Conservation (phyloP, 768 basidiomycete genomes). For the Lentinula edodes region DNA sequence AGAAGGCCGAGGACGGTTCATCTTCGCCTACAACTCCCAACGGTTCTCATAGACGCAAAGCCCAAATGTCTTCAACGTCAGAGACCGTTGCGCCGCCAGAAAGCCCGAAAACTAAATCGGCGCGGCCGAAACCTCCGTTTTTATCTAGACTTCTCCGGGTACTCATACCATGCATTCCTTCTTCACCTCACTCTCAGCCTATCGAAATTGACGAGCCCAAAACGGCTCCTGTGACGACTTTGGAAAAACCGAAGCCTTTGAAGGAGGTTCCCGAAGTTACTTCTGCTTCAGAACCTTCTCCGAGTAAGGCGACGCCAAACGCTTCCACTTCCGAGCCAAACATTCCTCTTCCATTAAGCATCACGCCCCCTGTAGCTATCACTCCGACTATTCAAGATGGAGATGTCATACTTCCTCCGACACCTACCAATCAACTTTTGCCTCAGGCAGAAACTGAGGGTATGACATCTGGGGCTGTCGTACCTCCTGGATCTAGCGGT, state of each 20-base stretch:
- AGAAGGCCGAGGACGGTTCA: conserved; percentile 2
- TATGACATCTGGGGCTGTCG: conserved; percentile 87
- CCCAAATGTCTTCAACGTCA: conserved; percentile 7
- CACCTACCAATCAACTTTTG: conserved; percentile 41
- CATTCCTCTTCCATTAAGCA: conserved; percentile 27
- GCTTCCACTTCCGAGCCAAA: conserved; percentile 31
- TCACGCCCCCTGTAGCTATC: conserved; percentile 15
- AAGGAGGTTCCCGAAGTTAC: conserved; percentile 1
- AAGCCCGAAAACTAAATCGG: conserved; percentile 6
- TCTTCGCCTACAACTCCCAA: conserved; percentile 10
- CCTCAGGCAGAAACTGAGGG: conserved; percentile 79
- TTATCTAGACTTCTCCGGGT: conserved; percentile 54
- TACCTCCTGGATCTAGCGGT: conserved; percentile 81
- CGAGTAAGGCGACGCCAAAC: conserved; percentile 14
- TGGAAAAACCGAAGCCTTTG: conserved; percentile 22
- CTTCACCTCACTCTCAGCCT: conserved; percentile 39
- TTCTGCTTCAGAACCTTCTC: conserved; percentile 1
- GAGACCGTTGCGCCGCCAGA: conserved; percentile 4
- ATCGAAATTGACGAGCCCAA: conserved; percentile 32
- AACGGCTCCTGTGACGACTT: conserved; percentile 16
- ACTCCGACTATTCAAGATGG: conserved; percentile 22
- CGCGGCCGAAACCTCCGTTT: conserved; percentile 43
- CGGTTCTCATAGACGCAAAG: conserved; percentile 6
- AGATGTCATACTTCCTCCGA: conserved; percentile 40
- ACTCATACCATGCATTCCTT: conserved; percentile 63